Conservation (phyloP, 495 filamentous ascomycete genomes). For the Hyaloscypha hepaticicola region DNA sequence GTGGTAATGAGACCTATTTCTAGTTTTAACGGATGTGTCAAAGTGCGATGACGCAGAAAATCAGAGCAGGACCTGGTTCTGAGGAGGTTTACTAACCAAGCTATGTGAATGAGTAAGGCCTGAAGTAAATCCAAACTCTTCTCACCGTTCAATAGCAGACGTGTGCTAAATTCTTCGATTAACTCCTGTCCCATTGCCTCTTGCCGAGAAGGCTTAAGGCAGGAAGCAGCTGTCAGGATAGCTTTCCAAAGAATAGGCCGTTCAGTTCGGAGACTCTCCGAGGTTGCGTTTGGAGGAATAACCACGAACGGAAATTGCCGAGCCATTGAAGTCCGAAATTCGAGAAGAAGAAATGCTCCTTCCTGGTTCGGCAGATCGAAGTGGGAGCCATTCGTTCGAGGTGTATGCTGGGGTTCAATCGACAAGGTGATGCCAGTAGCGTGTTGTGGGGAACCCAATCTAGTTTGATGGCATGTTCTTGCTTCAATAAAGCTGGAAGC, state of each 20-base stretch:
- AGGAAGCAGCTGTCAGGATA: constrained; percentile 4
- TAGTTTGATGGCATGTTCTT: no score
- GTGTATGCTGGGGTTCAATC: background rate
- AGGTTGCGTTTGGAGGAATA: constrained; percentile 8
- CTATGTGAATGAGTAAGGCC: background rate
- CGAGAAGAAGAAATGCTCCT: constrained; percentile 4
- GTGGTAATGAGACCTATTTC: background rate
- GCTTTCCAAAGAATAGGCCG: constrained; percentile 10
- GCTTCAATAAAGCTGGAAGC: no score
- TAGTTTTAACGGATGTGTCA: background rate
- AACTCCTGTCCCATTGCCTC: constrained; percentile 3
- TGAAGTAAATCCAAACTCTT: constrained; percentile 3
- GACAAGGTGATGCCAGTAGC: background rate
- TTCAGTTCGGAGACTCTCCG: constrained; percentile 5
- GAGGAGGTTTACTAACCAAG: background rate
- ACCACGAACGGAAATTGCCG: constrained; percentile 16
- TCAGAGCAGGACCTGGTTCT: background rate
- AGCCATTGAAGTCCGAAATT: constrained; percentile 11
- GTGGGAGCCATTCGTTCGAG: background rate
- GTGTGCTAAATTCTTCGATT: background rate
- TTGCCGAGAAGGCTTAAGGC: constrained; percentile 6
- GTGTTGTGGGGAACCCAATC: no score
- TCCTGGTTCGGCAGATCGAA: background rate
- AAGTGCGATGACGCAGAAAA: background rate
- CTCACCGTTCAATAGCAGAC: background rate